Conservation (phyloP, 805 yeast species). For the Cyberlindnera euphorbiae region DNA sequence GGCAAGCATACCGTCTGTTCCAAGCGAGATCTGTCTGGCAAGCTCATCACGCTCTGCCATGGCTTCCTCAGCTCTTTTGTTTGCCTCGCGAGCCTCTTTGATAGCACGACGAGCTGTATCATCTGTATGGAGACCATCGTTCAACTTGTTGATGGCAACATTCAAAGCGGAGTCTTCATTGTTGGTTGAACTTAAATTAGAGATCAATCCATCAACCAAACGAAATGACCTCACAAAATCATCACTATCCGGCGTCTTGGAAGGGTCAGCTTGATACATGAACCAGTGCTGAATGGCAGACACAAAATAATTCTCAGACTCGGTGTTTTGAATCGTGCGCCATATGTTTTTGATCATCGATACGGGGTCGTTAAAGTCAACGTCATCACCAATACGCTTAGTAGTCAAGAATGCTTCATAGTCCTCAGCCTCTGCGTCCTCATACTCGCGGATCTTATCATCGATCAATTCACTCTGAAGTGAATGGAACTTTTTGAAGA, state of each 20-base stretch:
- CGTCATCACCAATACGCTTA: slow-evolving; percentile 33
- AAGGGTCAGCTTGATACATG: slow-evolving; percentile 30
- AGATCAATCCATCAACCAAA: slow-evolving; percentile 59
- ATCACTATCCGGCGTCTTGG: slow-evolving; percentile 42
- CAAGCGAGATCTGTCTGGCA: slow-evolving; percentile 62
- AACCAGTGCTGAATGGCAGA: slow-evolving; percentile 53
- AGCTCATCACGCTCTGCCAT: slow-evolving; percentile 57
- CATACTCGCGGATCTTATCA: slow-evolving; percentile 63
- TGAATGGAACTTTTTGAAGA: slow-evolving; percentile 47
- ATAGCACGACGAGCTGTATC: slow-evolving; percentile 77
- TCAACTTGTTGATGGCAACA: slow-evolving; percentile 68
- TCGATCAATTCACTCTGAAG: slow-evolving; percentile 54
- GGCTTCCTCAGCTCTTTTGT: slow-evolving; percentile 49
- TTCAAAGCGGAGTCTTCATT: slow-evolving; percentile 61
- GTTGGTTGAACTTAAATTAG: slow-evolving; percentile 48
- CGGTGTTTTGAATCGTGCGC: slow-evolving; percentile 48
- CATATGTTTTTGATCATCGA: slow-evolving; percentile 62
- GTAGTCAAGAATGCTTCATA: slow-evolving; percentile 37
- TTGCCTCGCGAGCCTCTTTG: slow-evolving; percentile 48
- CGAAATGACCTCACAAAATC: slow-evolving; percentile 51
- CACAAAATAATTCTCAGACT: slow-evolving; percentile 45
- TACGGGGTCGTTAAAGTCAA: slow-evolving; percentile 53
- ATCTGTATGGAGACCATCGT: slow-evolving; percentile 74
- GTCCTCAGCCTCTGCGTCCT: slow-evolving; percentile 52
- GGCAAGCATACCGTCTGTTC: slow-evolving; percentile 70